Conservation (phyloP, 441 rosid genomes). For the Croton laevigatus region DNA sequence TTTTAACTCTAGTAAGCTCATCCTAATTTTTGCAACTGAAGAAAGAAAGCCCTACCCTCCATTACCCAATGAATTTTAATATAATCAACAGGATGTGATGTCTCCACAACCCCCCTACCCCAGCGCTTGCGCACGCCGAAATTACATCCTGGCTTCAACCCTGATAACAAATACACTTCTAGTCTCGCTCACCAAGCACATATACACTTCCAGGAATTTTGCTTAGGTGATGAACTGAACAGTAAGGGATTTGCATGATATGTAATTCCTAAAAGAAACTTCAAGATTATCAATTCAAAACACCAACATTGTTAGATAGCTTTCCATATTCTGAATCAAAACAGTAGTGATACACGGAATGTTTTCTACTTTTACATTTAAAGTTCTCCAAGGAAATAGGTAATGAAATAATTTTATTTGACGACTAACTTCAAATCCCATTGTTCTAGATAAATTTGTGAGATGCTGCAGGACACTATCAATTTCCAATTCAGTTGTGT, state of each 20-base stretch:
- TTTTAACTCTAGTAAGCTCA: neutral
- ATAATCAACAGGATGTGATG: no score
- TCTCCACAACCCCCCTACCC: no score
- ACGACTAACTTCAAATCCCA: neutral
- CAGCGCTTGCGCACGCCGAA: no score
- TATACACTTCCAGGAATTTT: neutral
- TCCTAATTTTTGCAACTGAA: no score
- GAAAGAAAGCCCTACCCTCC: no score
- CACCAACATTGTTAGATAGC: neutral
- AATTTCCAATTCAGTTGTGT: neutral
- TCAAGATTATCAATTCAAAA: neutral
- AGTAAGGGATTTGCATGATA: neutral
- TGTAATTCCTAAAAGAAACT: neutral
- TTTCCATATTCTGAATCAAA: neutral
- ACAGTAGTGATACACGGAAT: neutral
- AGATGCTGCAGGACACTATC: neutral
- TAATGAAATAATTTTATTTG: neutral
- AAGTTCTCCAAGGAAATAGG: neutral
- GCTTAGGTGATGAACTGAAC: conserved; percentile 1
- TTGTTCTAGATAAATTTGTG: neutral
- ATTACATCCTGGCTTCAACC: no score
- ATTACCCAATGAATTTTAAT: no score
- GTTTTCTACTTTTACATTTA: neutral
- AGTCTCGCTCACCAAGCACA: neutral
- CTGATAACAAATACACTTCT: no score